Evolutionary conservation across 75 land plant species (phyloP).

Genomic region (Picea sitchensis): DNA sequence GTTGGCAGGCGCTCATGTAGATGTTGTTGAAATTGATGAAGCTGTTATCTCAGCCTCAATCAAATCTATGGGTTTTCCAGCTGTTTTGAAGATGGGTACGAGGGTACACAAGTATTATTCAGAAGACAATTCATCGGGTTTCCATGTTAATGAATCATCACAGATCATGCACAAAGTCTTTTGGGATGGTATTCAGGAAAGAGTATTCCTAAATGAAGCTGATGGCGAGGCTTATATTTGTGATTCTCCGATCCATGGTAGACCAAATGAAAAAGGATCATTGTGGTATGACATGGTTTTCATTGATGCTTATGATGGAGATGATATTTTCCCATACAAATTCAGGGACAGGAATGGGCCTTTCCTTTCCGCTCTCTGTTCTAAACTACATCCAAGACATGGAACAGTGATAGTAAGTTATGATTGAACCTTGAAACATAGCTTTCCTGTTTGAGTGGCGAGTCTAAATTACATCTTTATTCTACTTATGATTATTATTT

Average conservation of each 20-base stretch:
- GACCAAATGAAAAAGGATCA: slow-evolving; percentile 7
- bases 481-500: background rate
- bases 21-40: slow-evolving; percentile 86
- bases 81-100: slow-evolving; percentile 24
- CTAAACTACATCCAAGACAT: slow-evolving; percentile 64
- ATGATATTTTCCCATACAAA: slow-evolving; percentile 73
- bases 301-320: slow-evolving; percentile 94
- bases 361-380: slow-evolving; percentile 54
- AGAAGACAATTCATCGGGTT: background rate
- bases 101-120: slow-evolving; percentile 14
- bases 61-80: slow-evolving; percentile 89
- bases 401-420: slow-evolving; percentile 83
- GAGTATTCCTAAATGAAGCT: slow-evolving; percentile 55
- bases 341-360: slow-evolving; percentile 73
- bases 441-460: background rate
- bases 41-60: slow-evolving; percentile 80
- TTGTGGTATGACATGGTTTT: slow-evolving; percentile 77
- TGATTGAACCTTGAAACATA: background rate
- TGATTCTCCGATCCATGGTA: slow-evolving; percentile 14
- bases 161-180: slow-evolving; percentile 27
- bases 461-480: background rate
- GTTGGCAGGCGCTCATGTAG: slow-evolving; percentile 62
- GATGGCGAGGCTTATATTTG: slow-evolving; percentile 70
- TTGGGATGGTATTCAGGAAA: slow-evolving; percentile 60
- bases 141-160: background rate